phyloP scores from a whole-genome alignment of 176 grass and related monocot genomes.

The Musa troglodytarum region DNA sequence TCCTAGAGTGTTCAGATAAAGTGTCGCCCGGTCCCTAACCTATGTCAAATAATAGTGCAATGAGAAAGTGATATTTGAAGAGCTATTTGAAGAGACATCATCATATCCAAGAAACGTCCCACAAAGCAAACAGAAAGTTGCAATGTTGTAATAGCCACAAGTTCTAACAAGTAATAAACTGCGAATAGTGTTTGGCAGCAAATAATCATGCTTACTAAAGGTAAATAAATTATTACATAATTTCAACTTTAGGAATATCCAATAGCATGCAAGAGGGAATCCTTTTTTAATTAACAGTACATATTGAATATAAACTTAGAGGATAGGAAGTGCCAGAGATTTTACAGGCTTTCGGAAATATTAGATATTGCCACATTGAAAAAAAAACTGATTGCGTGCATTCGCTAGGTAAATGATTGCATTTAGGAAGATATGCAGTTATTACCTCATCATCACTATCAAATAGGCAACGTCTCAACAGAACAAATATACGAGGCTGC shows the following conservation, averaged over 20 bases:
- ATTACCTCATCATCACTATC: constrained; percentile 97
- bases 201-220: not conserved
- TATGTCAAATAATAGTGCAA: constrained; percentile 13
- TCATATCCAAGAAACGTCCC: too few species aligned
- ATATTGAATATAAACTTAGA: not conserved
- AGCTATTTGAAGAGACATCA: too few species aligned
- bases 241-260: not conserved
- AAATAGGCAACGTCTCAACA: constrained; percentile 88
- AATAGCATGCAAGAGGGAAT: not conserved
- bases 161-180: too few species aligned
- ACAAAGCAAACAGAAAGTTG: too few species aligned
- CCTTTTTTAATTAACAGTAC: not conserved
- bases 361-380: not conserved
- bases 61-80: not conserved
- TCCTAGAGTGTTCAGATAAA: constrained; percentile 68
- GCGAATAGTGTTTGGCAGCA: not conserved
- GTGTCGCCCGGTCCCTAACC: constrained; percentile 91
- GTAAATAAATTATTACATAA: not conserved
- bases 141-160: too few species aligned
- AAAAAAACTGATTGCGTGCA: not conserved
- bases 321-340: too few species aligned
- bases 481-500: constrained; percentile 97
- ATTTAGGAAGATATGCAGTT: not conserved
- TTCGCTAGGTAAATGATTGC: not conserved
- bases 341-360: too few species aligned